Conservation (phyloP, 2,329 filamentous ascomycete genomes). For the Venturia oleaginea region DNA sequence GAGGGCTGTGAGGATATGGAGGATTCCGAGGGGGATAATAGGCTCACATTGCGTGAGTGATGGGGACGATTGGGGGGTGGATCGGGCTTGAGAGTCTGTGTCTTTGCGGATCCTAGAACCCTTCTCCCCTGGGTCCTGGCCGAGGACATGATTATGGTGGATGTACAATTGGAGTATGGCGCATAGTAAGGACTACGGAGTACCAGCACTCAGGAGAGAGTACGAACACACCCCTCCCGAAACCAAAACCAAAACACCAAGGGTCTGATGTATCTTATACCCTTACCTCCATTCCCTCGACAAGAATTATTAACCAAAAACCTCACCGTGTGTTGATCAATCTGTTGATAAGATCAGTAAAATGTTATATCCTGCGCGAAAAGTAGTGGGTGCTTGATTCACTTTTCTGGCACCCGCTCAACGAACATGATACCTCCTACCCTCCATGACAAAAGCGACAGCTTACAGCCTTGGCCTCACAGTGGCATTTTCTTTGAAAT, state of each 20-base stretch:
- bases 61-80: constrained; percentile 32
- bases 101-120: constrained; percentile 2
- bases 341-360: neutral
- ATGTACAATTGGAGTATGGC: neutral
- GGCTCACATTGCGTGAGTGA: constrained; percentile 23
- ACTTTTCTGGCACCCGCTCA: neutral
- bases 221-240: neutral
- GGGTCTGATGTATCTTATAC: neutral
- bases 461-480: too few relatives aligned
- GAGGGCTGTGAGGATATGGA: constrained; percentile 71
- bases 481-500: too few relatives aligned
- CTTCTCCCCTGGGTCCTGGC: neutral
- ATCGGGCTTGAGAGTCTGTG: constrained; percentile 1
- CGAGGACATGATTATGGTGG: neutral
- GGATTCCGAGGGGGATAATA: constrained; percentile 58
- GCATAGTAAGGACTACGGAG: too few relatives aligned
- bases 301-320: neutral
- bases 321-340: neutral
- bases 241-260: neutral
- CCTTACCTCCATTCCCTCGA: neutral
- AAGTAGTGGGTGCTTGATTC: neutral
- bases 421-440: neutral
- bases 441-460: neutral
- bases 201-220: too few relatives aligned
- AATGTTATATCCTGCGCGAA: neutral